Conservation (phyloP, 2,329 filamentous ascomycete species). For the Calycina marina region DNA sequence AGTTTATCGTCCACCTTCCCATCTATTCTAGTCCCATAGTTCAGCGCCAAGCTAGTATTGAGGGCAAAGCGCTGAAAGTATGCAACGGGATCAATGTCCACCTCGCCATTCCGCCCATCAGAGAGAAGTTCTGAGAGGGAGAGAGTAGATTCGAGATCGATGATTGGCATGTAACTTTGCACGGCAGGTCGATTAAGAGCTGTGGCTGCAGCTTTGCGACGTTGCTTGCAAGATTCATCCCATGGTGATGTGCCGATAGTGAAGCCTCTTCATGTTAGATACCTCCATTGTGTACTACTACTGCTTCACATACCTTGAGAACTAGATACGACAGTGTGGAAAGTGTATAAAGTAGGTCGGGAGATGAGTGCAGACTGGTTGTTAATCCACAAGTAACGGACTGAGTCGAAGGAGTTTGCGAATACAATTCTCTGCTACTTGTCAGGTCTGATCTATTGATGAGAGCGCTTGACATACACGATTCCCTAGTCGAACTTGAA, state of each 20-base stretch:
- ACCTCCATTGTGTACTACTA: no score
- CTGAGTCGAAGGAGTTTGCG: constrained; percentile 60
- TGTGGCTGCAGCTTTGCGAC: constrained; percentile 65
- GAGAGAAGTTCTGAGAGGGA: constrained; percentile 58
- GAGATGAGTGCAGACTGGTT: constrained; percentile 52
- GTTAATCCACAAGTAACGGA: constrained; percentile 59
- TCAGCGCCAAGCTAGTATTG: constrained; percentile 63
- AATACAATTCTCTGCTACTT: constrained; percentile 40
- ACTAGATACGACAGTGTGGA: constrained; percentile 63
- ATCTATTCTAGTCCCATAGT: constrained; percentile 65
- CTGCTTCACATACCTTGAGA: no score
- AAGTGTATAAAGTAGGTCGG: constrained; percentile 65
- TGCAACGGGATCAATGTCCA: constrained; percentile 54
- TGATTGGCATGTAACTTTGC: constrained; percentile 68
- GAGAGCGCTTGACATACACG: constrained; percentile 1
- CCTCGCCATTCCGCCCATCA: constrained; percentile 44
- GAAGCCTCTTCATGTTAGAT: no score
- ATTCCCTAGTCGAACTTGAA: constrained; percentile 9
- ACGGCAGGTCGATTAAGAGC: constrained; percentile 64
- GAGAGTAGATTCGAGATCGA: constrained; percentile 59
- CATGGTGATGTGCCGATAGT: constrained; percentile 76
- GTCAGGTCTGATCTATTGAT: constrained; percentile 4
- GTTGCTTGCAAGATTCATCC: constrained; percentile 66
- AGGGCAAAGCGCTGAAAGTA: constrained; percentile 66
- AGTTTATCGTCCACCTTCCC: constrained; percentile 53